A percentile compares a stretch with the other conserved stretches of the same genome.
Evolutionary conservation across 176 grass and related monocot genomes (phyloP).

Genomic region (Carex myosuroides): DNA sequence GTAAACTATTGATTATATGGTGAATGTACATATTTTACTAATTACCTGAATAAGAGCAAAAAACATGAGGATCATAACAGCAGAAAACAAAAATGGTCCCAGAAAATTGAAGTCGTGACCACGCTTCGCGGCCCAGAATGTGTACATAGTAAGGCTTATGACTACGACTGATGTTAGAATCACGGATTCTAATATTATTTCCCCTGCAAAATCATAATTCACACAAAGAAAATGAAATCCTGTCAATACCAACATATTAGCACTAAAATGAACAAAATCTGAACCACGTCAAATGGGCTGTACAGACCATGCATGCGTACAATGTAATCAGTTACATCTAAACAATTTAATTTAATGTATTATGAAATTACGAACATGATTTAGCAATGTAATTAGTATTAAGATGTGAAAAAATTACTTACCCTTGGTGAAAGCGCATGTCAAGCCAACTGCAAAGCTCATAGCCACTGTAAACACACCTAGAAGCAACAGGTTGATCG

Average conservation of each 20-base stretch:
- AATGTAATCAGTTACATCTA: background rate
- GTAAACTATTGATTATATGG: background rate
- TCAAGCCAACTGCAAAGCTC: slow-evolving; percentile 82
- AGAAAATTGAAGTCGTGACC: slow-evolving; percentile 91
- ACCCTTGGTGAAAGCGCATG: slow-evolving; percentile 79
- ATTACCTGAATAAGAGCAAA: slow-evolving; percentile 73
- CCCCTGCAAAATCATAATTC: slow-evolving; percentile 16
- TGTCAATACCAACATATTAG: background rate
- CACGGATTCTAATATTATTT: slow-evolving; percentile 72
- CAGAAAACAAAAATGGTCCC: slow-evolving; percentile 73
- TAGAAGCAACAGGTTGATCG: slow-evolving; percentile 73
- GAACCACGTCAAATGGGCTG: background rate
- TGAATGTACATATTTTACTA: background rate
- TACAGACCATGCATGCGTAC: background rate
- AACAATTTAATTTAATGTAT: background rate
- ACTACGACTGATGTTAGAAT: slow-evolving; percentile 77
- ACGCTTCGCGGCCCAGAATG: slow-evolving; percentile 75
- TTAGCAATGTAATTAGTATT: background rate
- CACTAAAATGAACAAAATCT: too few species aligned
- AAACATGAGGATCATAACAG: slow-evolving; percentile 65
- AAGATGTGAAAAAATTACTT: background rate
- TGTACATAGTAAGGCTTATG: slow-evolving; percentile 84
- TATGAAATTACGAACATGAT: background rate
- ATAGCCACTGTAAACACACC: slow-evolving; percentile 68
- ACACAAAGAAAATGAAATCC: background rate